Evolutionary conservation across 2,329 filamentous ascomycete genomes (phyloP).

Genomic region (Exophiala sp.): DNA sequence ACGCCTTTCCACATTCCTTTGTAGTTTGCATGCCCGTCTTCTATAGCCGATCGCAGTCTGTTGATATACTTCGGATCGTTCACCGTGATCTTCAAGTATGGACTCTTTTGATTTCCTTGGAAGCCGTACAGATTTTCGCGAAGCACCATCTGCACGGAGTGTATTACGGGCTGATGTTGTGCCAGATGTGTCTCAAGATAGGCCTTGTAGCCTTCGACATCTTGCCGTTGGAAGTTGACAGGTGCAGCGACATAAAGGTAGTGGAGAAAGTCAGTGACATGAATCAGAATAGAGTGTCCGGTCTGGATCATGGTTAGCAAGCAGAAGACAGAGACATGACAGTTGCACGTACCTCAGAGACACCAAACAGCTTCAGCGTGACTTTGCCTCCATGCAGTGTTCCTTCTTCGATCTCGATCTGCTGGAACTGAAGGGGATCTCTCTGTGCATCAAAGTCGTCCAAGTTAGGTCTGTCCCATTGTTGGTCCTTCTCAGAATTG

Average conservation of each 20-base stretch:
- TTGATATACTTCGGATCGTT: conserved; percentile 82
- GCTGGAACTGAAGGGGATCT: conserved; percentile 81
- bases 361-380: conserved; percentile 88
- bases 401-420: conserved; percentile 93
- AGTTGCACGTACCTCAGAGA: conserved; percentile 62
- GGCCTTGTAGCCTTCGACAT: conserved; percentile 73
- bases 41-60: conserved; percentile 70
- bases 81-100: conserved; percentile 90
- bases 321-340: neutral
- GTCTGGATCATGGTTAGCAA: conserved; percentile 36
- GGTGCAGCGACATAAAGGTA: conserved; percentile 94
- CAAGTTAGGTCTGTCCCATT: conserved; percentile 71
- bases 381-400: conserved; percentile 71
- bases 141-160: conserved; percentile 77
- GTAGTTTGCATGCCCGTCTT: conserved; percentile 77
- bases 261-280: conserved; percentile 93
- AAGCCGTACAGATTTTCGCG: conserved; percentile 91
- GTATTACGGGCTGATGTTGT: conserved; percentile 69
- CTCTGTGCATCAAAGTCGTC: conserved; percentile 59
- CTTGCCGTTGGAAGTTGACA: conserved; percentile 70
- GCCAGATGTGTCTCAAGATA: conserved; percentile 77
- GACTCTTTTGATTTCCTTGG: conserved; percentile 86
- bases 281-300: conserved; percentile 88
- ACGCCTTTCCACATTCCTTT: conserved; percentile 79
- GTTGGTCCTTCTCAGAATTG: conserved; percentile 89